A percentile compares a stretch with the other conserved stretches of the same genome.
Evolutionary conservation across 257 asterid genomes (phyloP).

Genomic region (Lithospermum erythrorhizon): DNA sequence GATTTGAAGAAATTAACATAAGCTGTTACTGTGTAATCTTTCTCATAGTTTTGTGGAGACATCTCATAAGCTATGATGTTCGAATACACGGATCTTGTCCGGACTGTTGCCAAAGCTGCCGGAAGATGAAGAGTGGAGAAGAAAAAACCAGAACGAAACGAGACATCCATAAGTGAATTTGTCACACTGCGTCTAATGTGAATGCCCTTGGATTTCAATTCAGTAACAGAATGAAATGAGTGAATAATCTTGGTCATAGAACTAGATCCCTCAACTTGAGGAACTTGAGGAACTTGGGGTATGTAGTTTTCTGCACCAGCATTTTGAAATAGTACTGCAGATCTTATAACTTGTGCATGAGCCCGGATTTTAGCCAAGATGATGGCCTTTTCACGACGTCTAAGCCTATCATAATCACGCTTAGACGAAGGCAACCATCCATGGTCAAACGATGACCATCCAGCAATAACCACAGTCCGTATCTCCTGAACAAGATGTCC

Average conservation of each 20-base stretch:
- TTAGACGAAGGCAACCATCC: no score
- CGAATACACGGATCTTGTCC: constrained; percentile 9
- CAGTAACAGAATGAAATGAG: constrained; percentile 15
- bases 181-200: constrained; percentile 9
- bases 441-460: not conserved
- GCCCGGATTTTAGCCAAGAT: no score
- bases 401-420: no score
- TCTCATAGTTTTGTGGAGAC: not conserved
- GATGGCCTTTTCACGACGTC: no score
- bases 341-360: no score
- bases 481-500: not conserved
- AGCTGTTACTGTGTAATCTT: not conserved
- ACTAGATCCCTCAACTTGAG: not conserved
- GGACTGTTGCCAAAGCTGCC: not conserved
- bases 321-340: no score
- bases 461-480: not conserved
- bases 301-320: no score
- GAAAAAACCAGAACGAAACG: constrained; percentile 12
- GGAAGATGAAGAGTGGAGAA: constrained; percentile 20
- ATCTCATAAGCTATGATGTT: constrained; percentile 30
- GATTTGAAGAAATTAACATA: constrained; percentile 29
- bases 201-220: constrained; percentile 31
- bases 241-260: not conserved
- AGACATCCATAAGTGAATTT: constrained; percentile 8
- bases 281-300: not conserved